Conservation (phyloP, 805 yeast genomes). For the Monosporozyma aquatica region DNA sequence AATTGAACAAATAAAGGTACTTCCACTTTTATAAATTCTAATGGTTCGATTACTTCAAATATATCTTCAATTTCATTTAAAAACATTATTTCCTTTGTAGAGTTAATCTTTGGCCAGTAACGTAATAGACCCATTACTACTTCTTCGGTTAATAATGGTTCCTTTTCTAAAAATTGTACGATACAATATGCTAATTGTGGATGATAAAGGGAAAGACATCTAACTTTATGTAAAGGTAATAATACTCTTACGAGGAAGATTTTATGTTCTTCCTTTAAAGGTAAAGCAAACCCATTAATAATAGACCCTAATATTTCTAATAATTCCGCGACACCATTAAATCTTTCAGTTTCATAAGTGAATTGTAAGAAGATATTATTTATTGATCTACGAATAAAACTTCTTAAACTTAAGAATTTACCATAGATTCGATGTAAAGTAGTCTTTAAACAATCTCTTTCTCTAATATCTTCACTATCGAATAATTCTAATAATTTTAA, state of each 20-base stretch:
- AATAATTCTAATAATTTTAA: constrained; percentile 74
- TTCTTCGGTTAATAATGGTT: constrained; percentile 84
- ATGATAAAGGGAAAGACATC: constrained; percentile 81
- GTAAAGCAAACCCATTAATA: constrained; percentile 95
- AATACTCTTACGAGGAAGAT: constrained; percentile 77
- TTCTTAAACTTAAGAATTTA: constrained; percentile 78
- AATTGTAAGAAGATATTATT: constrained; percentile 89
- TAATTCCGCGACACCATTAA: constrained; percentile 91
- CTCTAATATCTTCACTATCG: constrained; percentile 94
- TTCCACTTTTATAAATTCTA: constrained; percentile 83
- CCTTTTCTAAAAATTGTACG: constrained; percentile 93
- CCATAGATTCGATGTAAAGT: constrained; percentile 95
- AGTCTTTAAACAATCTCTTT: constrained; percentile 89
- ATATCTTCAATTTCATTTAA: constrained; percentile 94
- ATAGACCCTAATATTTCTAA: constrained; percentile 92
- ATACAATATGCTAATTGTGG: constrained; percentile 96
- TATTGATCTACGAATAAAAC: constrained; percentile 84
- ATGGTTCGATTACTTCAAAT: constrained; percentile 90
- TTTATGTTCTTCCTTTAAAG: constrained; percentile 94
- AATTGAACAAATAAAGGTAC: constrained; percentile 90
- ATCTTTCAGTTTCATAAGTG: constrained; percentile 89
- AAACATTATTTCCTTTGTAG: constrained; percentile 94
- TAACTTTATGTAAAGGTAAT: constrained; percentile 86
- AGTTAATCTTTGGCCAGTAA: constrained; percentile 94
- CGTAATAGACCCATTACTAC: constrained; percentile 89